phyloP scores from a whole-genome alignment of 1,284 basidiomycete species.

The Apiotrichum laibachii region DNA sequence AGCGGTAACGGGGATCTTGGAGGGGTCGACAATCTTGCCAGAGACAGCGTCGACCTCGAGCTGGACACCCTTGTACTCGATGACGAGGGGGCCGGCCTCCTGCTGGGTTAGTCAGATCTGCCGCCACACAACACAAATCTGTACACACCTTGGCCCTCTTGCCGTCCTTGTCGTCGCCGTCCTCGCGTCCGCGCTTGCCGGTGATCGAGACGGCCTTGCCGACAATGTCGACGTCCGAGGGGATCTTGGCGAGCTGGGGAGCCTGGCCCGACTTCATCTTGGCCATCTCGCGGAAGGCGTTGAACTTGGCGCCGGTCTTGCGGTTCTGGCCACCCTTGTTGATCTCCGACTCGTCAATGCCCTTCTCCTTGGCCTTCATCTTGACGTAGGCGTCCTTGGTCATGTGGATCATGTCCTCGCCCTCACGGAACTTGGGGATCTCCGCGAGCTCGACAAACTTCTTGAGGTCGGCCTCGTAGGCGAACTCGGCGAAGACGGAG shows the following conservation, averaged over 20 bases:
- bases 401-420: constrained; percentile 73
- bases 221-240: constrained; percentile 43
- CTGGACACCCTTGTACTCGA: constrained; percentile 63
- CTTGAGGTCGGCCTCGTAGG: constrained; percentile 66
- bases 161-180: constrained; percentile 45
- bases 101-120: constrained; percentile 36
- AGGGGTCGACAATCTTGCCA: constrained; percentile 50
- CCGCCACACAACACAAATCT: not conserved
- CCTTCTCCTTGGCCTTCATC: constrained; percentile 98
- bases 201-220: constrained; percentile 24
- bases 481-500: constrained; percentile 91
- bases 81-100: constrained; percentile 49
- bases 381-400: constrained; percentile 89
- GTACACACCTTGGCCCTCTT: constrained; percentile 51
- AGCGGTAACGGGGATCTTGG: constrained; percentile 50
- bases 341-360: constrained; percentile 58
- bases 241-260: constrained; percentile 41
- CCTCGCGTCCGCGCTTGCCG: constrained; percentile 46
- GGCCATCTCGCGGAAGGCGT: constrained; percentile 83
- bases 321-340: constrained; percentile 52
- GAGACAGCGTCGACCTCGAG: constrained; percentile 66
- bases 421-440: constrained; percentile 72
- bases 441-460: constrained; percentile 75
- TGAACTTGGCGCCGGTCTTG: constrained; percentile 59
- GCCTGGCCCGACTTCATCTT: constrained; percentile 49